Conservation (phyloP, 1,139 yeast genomes). For the Pichia sp. region DNA sequence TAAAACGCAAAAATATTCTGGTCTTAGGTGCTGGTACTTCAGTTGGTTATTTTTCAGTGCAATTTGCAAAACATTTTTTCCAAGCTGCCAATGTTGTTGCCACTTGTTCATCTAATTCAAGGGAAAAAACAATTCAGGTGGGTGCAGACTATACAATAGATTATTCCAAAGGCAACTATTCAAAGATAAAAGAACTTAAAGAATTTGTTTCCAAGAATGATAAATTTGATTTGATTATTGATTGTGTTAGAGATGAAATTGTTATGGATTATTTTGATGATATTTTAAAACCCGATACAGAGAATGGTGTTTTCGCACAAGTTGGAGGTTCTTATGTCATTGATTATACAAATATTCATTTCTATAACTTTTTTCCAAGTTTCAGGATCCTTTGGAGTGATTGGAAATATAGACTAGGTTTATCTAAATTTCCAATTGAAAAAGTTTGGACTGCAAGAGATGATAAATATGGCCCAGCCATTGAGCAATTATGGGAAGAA, state of each 20-base stretch:
- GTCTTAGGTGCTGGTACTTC: conserved; percentile 68
- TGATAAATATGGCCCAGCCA: conserved; percentile 15
- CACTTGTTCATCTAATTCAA: conserved; percentile 34
- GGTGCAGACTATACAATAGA: conserved; percentile 20
- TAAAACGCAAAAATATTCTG: conserved; percentile 33
- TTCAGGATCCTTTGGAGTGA: background rate
- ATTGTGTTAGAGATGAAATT: conserved; percentile 21
- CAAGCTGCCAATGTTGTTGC: conserved; percentile 37
- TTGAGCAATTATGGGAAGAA: conserved; percentile 34
- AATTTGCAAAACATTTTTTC: conserved; percentile 45
- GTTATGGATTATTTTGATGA: conserved; percentile 14
- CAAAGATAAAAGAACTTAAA: conserved; percentile 26
- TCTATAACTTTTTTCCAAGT: conserved; percentile 12
- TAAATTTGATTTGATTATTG: conserved; percentile 30
- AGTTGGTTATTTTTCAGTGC: conserved; percentile 60
- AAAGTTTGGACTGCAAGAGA: conserved; percentile 9
- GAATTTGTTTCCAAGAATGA: conserved; percentile 17
- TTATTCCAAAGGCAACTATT: conserved; percentile 26
- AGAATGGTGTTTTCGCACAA: conserved; percentile 30
- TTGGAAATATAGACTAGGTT: background rate
- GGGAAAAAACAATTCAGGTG: conserved; percentile 13
- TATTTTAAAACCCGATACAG: conserved; percentile 20
- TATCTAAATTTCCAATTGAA: conserved; percentile 18
- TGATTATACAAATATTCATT: conserved; percentile 16
- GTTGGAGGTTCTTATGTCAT: conserved; percentile 32